Percentiles rank a stretch among this genome's conserved stretches.
Evolutionary conservation across 352 stramenopile species (phyloP).

Genomic region (Phytopythium litorale): DNA sequence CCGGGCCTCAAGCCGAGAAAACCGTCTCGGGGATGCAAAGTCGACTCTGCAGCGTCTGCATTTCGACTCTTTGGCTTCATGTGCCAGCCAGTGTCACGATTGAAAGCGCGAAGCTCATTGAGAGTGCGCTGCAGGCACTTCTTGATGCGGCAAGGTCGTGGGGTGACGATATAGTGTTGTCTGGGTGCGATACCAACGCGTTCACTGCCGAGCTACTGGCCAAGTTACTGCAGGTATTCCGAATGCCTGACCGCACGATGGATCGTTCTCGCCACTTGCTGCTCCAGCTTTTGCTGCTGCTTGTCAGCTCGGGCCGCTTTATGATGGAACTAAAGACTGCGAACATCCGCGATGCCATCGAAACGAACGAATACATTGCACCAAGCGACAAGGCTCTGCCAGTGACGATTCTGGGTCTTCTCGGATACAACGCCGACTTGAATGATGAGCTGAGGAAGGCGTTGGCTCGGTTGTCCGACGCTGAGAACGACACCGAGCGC

Average conservation of each 20-base stretch:
- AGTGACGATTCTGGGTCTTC: constrained; percentile 55
- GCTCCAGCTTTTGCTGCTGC: constrained; percentile 46
- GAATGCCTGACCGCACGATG: constrained; percentile 10
- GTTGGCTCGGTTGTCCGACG: constrained; percentile 34
- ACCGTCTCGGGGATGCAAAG: not conserved
- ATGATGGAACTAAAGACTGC: constrained; percentile 55
- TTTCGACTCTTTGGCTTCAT: not conserved
- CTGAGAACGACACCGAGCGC: constrained; percentile 7
- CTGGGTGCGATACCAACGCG: constrained; percentile 18
- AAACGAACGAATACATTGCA: constrained; percentile 52
- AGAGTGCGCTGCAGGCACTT: not conserved
- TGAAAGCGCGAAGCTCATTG: not conserved
- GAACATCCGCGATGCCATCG: constrained; percentile 43
- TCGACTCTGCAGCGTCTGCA: constrained; percentile 1
- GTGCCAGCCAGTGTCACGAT: not conserved
- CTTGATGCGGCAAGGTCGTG: constrained; percentile 10
- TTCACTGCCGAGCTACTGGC: constrained; percentile 20
- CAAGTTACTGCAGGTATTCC: constrained; percentile 39
- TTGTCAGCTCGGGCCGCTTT: constrained; percentile 49
- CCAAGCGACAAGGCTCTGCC: constrained; percentile 48
- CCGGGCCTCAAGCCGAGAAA: not conserved
- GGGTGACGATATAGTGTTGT: constrained; percentile 29
- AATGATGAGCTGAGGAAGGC: constrained; percentile 56
- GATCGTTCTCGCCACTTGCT: constrained; percentile 33
- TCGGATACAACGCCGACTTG: constrained; percentile 68